Evolutionary conservation across 371 early-diverging fungal species (phyloP), one percentile per base, ranked within the genome.

Genomic region (Capillidium heterosporum): DNA sequence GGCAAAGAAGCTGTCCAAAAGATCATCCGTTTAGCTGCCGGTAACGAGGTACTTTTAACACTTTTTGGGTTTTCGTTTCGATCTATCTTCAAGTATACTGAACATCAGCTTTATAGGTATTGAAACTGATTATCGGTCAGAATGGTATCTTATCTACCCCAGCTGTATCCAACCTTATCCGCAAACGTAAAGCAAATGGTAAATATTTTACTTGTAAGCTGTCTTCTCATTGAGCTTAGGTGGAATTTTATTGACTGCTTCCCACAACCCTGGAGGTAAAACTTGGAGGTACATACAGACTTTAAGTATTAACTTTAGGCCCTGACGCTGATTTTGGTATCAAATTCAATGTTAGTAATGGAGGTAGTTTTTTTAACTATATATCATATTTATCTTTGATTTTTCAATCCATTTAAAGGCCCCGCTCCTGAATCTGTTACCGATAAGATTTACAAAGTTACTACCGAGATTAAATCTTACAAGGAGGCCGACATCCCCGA

Each of bases 281-380:
- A 0, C 29, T 26, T 29, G 21, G 2, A 19, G 47, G 1, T n/a
- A 50, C 0, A 26, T 24, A 40, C n/a, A 13, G 32, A 41, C 42
- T 23, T 26, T 17, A 7, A 24, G 21, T 2, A 41, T 21, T 41
- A 23, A 27, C 31, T 43, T 21, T 32, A 70, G 70, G 97, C 54
- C 95, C 94, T 41, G 82, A 91, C 8, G 84, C 87, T 63, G 97
- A 97, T 68, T 97, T 97, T 74, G 97, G 97, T 59, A 92, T 97
- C 71, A 97, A 97, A 70, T 95, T 86, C 74, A 97, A 97, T 71
- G 79, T 81, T 56, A 72, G 80, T 70, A 97, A 92, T 68, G 97
- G 97, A 61, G 97, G 84, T 69, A 32, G 1, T 62, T 40, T 15
- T 8, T 27, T 39, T 52, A 17, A 7, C 23, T 26, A 28, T 8